Evolutionary conservation across 1,284 basidiomycete genomes (phyloP), one percentile per base, ranked within the genome.

Genomic region (Ceratobasidium sp.): DNA sequence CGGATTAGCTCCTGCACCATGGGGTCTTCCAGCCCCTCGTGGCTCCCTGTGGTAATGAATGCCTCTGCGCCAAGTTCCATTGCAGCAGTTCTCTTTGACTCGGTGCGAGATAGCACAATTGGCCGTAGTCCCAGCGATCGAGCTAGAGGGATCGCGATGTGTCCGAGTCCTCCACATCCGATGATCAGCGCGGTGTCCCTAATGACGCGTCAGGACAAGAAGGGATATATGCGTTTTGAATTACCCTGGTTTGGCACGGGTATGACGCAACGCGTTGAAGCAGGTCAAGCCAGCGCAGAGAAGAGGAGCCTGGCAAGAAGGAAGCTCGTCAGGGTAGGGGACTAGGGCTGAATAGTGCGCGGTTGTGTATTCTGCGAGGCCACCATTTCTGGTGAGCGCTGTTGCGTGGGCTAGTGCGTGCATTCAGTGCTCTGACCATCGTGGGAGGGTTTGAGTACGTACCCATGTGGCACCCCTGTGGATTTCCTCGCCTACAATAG

Each of bases 381-480:
- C 62, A 27, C 62, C 62, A 38, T 65, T 29, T 43, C 62, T 47
- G 31, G 62, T 65, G 29, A 65, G 62, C n/a, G 62, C 62, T 13
- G 62, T 65, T 10, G 62, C 62, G 42, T 65, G 62, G 25, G 62
- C 62, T 65, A 3, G 7, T 53, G 8, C 31, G 52, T 34, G 32
- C 6, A 32, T 15, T 34, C 32, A 12, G 15, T 29, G 10, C 6
- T 53, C 6, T 32, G 29, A 54, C 15, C 17, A 54, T n/a, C n/a
- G n/a, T n/a, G n/a, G n/a, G n/a, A n/a, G n/a, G 3, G 31, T 34
- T 20, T 25, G 35, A 43, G n/a, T 22, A 31, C 50, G 6, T 25
- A 65, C 62, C 62, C 62, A 65, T 65, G 10, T 35, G n/a, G 29
- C 62, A 65, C 20, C 62, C 62, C 22, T 54, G 62, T 38, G 62